A percentile compares a stretch with the other conserved stretches of the same genome.
Evolutionary conservation across 495 filamentous ascomycete genomes (phyloP).

Genomic region (Hypoxylon perforatum): DNA sequence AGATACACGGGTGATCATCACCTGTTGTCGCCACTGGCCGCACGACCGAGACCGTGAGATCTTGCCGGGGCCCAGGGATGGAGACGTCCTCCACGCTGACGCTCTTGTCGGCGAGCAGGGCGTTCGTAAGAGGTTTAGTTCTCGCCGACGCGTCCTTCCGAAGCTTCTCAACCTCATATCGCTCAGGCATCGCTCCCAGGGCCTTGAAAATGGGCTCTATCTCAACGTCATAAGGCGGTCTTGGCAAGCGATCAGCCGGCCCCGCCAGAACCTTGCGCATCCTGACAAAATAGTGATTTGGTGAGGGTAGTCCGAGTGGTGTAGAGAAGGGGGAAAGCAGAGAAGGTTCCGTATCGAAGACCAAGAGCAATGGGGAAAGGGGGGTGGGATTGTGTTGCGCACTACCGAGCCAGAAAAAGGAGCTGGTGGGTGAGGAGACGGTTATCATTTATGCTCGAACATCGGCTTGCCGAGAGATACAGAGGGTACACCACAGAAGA

Average conservation of each 20-base stretch:
- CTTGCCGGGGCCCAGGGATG: constrained; percentile 42
- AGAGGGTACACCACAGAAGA: no score
- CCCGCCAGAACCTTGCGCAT: constrained; percentile 46
- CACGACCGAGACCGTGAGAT: constrained; percentile 43
- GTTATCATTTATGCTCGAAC: constrained; percentile 36
- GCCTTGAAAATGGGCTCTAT: constrained; percentile 42
- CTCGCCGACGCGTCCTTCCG: constrained; percentile 44
- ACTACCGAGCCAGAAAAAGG: constrained; percentile 3
- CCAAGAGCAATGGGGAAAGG: background rate
- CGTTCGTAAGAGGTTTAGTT: constrained; percentile 43
- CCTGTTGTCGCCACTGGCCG: constrained; percentile 32
- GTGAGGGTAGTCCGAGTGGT: constrained; percentile 10
- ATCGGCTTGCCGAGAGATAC: constrained; percentile 14
- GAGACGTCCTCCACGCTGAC: constrained; percentile 39
- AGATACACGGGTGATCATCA: constrained; percentile 40
- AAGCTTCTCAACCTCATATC: constrained; percentile 46
- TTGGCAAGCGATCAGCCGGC: constrained; percentile 44
- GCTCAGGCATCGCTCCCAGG: constrained; percentile 39
- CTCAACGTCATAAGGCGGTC: constrained; percentile 46
- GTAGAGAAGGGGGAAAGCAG: background rate
- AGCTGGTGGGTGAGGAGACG: constrained; percentile 23
- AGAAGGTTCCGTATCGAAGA: constrained; percentile 19
- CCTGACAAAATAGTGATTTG: constrained; percentile 22
- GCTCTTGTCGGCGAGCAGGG: constrained; percentile 45
- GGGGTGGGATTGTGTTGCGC: background rate